A percentile compares a stretch with the other conserved stretches of the same genome.
Evolutionary conservation across 179 eudicot species (phyloP).

Genomic region (Heliamphora pulchella): DNA sequence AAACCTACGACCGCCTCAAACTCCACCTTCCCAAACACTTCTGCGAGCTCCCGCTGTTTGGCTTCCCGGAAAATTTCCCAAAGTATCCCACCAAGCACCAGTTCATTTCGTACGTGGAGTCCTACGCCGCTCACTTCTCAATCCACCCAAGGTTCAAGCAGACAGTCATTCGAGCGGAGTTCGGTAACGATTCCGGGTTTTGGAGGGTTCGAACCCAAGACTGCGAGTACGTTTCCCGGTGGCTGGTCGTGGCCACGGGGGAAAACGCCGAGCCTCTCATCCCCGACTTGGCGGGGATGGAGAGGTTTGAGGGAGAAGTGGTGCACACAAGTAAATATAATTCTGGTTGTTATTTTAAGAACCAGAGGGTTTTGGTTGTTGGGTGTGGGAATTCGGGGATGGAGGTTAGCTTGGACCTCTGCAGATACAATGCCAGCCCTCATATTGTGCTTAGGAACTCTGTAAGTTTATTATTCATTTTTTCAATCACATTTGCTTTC

Average conservation of each 20-base stretch:
- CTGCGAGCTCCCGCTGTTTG: slow-evolving; percentile 70
- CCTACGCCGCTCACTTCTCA: slow-evolving; percentile 54
- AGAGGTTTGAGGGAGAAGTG: slow-evolving; percentile 49
- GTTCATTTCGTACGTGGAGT: slow-evolving; percentile 65
- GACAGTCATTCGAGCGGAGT: slow-evolving; percentile 40
- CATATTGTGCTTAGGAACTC: slow-evolving; percentile 72
- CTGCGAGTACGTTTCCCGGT: slow-evolving; percentile 37
- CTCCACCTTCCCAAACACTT: slow-evolving; percentile 81
- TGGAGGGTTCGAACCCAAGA: slow-evolving; percentile 54
- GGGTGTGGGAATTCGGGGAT: slow-evolving; percentile 98
- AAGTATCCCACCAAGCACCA: slow-evolving; percentile 72
- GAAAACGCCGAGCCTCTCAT: slow-evolving; percentile 80
- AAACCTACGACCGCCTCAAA: slow-evolving; percentile 71
- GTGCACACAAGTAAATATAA: slow-evolving; percentile 68
- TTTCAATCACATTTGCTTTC: not conserved
- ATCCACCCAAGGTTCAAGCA: slow-evolving; percentile 53
- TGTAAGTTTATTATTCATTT: slow-evolving; percentile 34
- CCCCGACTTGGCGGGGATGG: slow-evolving; percentile 66
- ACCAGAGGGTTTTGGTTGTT: slow-evolving; percentile 64
- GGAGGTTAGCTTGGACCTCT: slow-evolving; percentile 89
- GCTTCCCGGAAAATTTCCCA: slow-evolving; percentile 57
- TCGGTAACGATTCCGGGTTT: slow-evolving; percentile 19
- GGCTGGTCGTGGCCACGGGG: slow-evolving; percentile 83
- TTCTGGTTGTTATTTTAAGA: slow-evolving; percentile 43
- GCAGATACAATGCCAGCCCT: slow-evolving; percentile 58